phyloP scores from a whole-genome alignment of 2,329 filamentous ascomycete species.

The Scytalidium sp. region DNA sequence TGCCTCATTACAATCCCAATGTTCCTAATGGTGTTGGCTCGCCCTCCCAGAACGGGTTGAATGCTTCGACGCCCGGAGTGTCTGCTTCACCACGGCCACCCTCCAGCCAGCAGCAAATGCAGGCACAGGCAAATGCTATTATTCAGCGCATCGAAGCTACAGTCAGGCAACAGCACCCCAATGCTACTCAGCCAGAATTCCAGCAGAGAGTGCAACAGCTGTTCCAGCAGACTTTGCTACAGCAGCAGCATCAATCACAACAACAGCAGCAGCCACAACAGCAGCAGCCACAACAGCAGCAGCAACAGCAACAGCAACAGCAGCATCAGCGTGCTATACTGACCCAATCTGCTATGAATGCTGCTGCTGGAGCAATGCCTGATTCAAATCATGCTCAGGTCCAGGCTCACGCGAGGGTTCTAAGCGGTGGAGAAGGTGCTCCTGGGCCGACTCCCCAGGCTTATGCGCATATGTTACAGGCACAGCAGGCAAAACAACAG shows the following conservation, averaged over 20 bases:
- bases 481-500: conserved; percentile 40
- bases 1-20: conserved; percentile 48
- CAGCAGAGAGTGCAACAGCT: conserved; percentile 47
- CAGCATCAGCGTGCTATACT: conserved; percentile 36
- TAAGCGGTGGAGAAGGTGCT: conserved; percentile 36
- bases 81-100: conserved; percentile 24
- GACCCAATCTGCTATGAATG: conserved; percentile 50
- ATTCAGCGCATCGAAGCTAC: conserved; percentile 16
- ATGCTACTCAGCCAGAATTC: conserved; percentile 49
- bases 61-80: conserved; percentile 18
- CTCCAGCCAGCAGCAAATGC: background rate
- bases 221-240: conserved; percentile 3
- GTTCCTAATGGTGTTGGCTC: conserved; percentile 47
- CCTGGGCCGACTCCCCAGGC: conserved; percentile 41
- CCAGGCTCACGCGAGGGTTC: conserved; percentile 3
- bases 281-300: conserved; percentile 38
- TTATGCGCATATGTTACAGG: conserved; percentile 51
- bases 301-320: conserved; percentile 30
- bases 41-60: conserved; percentile 23
- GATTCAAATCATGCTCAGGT: background rate
- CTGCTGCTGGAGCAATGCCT: conserved; percentile 38
- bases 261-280: conserved; percentile 10
- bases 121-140: conserved; percentile 3
- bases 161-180: conserved; percentile 22
- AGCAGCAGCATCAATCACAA: conserved; percentile 12